These are phyloP conservation scores for Chimonanthus praecox DNA, from an alignment of 164 flowering plant genomes.

Conservation along the genomic window DNA sequence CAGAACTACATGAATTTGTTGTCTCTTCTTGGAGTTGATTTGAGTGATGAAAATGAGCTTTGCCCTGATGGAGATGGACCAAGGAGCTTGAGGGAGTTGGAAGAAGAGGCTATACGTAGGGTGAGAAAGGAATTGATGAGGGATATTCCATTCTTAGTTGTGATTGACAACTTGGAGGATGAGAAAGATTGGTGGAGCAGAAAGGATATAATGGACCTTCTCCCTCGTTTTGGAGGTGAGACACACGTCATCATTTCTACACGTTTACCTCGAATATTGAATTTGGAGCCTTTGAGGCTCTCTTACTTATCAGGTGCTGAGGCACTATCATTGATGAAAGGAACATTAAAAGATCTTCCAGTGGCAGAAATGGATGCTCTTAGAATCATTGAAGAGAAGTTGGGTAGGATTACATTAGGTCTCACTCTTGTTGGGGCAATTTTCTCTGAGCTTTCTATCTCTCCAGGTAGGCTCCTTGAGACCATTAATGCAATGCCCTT, in stretches of 20 bases:
- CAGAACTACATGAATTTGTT: slow-evolving; percentile 79
- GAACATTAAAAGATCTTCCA: slow-evolving; percentile 45
- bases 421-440: slow-evolving; percentile 84
- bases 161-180: slow-evolving; percentile 83
- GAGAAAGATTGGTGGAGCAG: slow-evolving; percentile 97
- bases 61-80: slow-evolving; percentile 44
- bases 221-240: slow-evolving; percentile 92
- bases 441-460: slow-evolving; percentile 48
- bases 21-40: slow-evolving; percentile 68
- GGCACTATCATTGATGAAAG: slow-evolving; percentile 84
- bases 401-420: slow-evolving; percentile 74
- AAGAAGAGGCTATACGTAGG: slow-evolving; percentile 64
- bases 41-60: slow-evolving; percentile 47
- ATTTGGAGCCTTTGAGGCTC: slow-evolving; percentile 74
- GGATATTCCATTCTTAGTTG: slow-evolving; percentile 69
- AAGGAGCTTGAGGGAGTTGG: slow-evolving; percentile 78
- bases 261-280: slow-evolving; percentile 60
- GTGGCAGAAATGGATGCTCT: slow-evolving; percentile 60
- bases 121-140: slow-evolving; percentile 78
- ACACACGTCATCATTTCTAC: slow-evolving; percentile 82
- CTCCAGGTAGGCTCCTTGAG: slow-evolving; percentile 67
- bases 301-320: slow-evolving; percentile 75
- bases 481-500: slow-evolving; percentile 70
- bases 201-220: slow-evolving; percentile 76
- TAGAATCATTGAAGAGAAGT: slow-evolving; percentile 62